phyloP scores from a whole-genome alignment of 495 filamentous ascomycete genomes.

The Neurospora sp. region DNA sequence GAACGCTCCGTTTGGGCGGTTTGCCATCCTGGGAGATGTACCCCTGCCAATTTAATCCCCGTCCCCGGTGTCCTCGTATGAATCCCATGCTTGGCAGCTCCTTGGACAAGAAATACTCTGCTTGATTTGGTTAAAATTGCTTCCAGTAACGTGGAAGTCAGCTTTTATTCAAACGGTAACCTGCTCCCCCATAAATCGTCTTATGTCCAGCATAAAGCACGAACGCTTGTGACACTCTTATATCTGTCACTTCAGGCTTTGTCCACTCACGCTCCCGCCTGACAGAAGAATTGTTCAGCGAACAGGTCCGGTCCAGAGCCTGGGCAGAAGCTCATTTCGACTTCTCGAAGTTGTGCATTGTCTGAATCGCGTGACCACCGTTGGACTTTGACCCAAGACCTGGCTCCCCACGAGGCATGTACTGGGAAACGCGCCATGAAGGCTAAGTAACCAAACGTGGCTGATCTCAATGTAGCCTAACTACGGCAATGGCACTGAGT shows the following conservation, averaged over 20 bases:
- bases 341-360: not conserved
- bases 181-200: not conserved
- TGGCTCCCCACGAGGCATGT: not conserved
- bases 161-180: not conserved
- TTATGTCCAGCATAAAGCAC: not conserved
- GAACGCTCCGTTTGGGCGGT: not conserved
- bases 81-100: constrained; percentile 14
- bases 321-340: not conserved
- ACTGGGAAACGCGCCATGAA: not conserved
- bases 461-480: constrained; percentile 2
- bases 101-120: constrained; percentile 3
- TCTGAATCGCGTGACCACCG: not conserved
- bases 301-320: not conserved
- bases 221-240: not conserved
- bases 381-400: not conserved
- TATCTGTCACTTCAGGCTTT: not conserved
- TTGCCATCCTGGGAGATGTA: constrained; percentile 4
- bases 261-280: not conserved
- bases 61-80: constrained; percentile 19
- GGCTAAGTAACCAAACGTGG: not conserved
- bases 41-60: constrained; percentile 9
- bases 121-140: constrained; percentile 17
- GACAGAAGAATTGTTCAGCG: not conserved
- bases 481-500: constrained; percentile 9
- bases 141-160: constrained; percentile 13